Evolutionary conservation across 805 yeast species (phyloP).

Genomic region (Pichia sporocuriosa): DNA sequence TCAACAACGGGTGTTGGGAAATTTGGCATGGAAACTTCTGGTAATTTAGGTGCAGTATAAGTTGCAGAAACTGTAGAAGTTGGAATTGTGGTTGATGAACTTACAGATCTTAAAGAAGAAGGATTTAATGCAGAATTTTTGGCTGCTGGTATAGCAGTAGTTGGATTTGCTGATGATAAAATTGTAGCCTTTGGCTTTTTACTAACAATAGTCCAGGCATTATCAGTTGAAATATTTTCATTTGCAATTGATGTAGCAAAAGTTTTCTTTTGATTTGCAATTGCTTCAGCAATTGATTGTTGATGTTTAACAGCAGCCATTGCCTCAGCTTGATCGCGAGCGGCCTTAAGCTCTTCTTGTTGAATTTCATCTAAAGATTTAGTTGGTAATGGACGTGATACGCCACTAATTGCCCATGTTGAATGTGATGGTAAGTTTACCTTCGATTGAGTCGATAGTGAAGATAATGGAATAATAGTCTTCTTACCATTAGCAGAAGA

Average conservation of each 20-base stretch:
- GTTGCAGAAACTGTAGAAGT: constrained; percentile 33
- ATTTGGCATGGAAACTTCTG: constrained; percentile 18
- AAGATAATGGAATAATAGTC: constrained; percentile 3
- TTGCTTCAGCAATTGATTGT: constrained; percentile 21
- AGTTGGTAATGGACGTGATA: constrained; percentile 17
- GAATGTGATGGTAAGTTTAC: constrained; percentile 34
- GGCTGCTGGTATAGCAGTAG: neutral
- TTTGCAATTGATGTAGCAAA: constrained; percentile 15
- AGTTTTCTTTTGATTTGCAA: constrained; percentile 15
- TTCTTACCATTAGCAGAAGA: constrained; percentile 6
- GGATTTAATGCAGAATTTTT: constrained; percentile 24
- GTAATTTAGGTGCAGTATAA: constrained; percentile 5
- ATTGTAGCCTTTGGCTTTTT: constrained; percentile 29
- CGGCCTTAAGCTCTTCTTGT: constrained; percentile 40
- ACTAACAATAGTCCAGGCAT: constrained; percentile 33
- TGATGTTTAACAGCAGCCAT: constrained; percentile 17
- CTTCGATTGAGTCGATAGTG: constrained; percentile 11
- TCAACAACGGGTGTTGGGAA: constrained; percentile 40
- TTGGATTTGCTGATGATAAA: neutral
- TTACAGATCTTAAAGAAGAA: constrained; percentile 31
- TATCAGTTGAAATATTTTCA: constrained; percentile 13
- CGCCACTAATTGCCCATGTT: constrained; percentile 37
- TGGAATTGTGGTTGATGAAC: constrained; percentile 20
- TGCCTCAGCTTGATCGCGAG: constrained; percentile 21
- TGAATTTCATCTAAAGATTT: constrained; percentile 58